These are phyloP conservation scores for Fusarium beomiforme DNA, from an alignment of 2,329 filamentous ascomycete species.

Conservation along the genomic window DNA sequence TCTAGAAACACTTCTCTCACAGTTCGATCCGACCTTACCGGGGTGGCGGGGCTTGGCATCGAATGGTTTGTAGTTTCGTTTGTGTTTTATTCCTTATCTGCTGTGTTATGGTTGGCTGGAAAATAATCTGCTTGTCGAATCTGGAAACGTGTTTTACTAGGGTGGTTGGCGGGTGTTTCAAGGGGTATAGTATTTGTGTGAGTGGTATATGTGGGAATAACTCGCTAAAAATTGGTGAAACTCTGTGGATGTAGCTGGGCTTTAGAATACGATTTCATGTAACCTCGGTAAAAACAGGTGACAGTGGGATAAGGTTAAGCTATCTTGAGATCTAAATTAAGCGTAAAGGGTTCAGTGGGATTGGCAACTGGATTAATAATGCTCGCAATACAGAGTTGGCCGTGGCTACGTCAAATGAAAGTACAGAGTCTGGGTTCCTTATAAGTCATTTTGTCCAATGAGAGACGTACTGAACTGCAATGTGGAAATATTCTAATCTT, in stretches of 20 bases:
- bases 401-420: too few species aligned
- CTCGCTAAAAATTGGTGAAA: not conserved
- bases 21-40: not conserved
- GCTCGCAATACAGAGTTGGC: too few species aligned
- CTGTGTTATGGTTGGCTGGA: not conserved
- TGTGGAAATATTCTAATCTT: too few species aligned
- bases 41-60: not conserved
- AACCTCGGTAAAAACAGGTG: not conserved
- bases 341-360: fast-evolving
- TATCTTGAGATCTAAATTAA: not conserved
- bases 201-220: not conserved
- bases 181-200: not conserved
- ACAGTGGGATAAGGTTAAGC: not conserved
- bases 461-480: too few species aligned
- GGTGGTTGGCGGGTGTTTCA: conserved; percentile 1
- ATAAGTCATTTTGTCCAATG: too few species aligned
- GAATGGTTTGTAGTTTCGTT: conserved; percentile 1
- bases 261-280: not conserved
- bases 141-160: conserved; percentile 7
- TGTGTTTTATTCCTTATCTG: not conserved
- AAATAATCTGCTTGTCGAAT: not conserved
- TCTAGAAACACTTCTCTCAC: conserved; percentile 6
- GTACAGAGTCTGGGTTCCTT: too few species aligned
- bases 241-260: not conserved
- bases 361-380: not conserved